A percentile compares a stretch with the other conserved stretches of the same genome.
Conservation (phyloP, 2,329 filamentous ascomycete genomes). For the Helicocarpus griseus region DNA sequence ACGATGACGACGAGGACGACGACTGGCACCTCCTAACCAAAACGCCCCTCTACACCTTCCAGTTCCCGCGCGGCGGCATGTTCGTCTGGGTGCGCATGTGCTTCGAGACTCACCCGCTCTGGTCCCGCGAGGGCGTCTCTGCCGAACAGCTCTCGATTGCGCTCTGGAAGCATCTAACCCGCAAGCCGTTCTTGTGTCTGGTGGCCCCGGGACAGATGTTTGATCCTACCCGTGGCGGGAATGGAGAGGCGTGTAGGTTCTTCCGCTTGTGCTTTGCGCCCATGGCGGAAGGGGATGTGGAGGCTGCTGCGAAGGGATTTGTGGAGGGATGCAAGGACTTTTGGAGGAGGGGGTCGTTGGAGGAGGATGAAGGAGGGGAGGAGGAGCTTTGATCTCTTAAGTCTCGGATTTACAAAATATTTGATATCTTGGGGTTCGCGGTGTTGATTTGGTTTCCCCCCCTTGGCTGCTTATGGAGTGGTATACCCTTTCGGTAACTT, state of each 20-base stretch:
- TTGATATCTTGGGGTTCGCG: not conserved
- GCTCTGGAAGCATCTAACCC: conserved; percentile 62
- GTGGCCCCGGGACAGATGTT: conserved; percentile 66
- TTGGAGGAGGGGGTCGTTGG: conserved; percentile 47
- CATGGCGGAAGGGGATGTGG: conserved; percentile 61
- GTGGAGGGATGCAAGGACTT: conserved; percentile 62
- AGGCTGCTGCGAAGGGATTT: conserved; percentile 52
- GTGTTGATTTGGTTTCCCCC: not conserved
- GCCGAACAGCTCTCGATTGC: conserved; percentile 51
- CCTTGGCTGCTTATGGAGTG: too few species aligned
- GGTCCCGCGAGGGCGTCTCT: conserved; percentile 23
- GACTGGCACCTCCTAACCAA: conserved; percentile 71
- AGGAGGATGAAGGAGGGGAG: conserved; percentile 27
- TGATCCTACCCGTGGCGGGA: conserved; percentile 49
- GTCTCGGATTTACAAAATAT: too few species aligned
- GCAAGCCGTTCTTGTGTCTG: conserved; percentile 59
- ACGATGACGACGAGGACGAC: not conserved
- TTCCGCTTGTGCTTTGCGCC: conserved; percentile 78
- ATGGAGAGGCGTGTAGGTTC: conserved; percentile 54
- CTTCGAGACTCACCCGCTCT: conserved; percentile 65
- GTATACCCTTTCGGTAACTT: too few species aligned
- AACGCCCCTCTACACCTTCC: conserved; percentile 63
- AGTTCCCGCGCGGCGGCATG: conserved; percentile 80
- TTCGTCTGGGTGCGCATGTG: conserved; percentile 74
- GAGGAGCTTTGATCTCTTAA: conserved; percentile 7